A percentile compares a stretch with the other conserved stretches of the same genome.
These are phyloP conservation scores for Lactuca saligna DNA, from an alignment of 129 eudicot species.

Conservation along the genomic window DNA sequence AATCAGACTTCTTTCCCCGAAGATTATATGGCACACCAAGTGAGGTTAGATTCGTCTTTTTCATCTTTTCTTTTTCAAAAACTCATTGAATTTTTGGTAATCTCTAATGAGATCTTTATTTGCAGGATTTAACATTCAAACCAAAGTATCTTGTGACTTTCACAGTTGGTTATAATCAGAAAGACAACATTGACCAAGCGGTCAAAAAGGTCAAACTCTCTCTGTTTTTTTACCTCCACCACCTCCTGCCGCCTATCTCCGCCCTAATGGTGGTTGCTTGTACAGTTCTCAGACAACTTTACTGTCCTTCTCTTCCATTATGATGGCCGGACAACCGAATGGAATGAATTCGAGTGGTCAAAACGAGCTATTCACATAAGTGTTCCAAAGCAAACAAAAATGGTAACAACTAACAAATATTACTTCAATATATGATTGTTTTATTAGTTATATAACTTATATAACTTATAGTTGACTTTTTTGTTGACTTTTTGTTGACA, in stretches of 20 bases:
- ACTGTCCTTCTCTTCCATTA: conserved; percentile 85
- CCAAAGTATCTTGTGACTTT: conserved; percentile 89
- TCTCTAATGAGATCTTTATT: conserved; percentile 19
- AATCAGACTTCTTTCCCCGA: conserved; percentile 69
- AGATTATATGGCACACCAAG: conserved; percentile 73
- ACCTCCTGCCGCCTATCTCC: background rate
- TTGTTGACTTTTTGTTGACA: conserved; percentile 9
- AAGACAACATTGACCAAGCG: conserved; percentile 66
- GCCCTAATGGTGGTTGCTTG: conserved; percentile 15
- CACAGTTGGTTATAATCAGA: conserved; percentile 83
- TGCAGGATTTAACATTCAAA: conserved; percentile 65
- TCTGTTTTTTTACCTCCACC: background rate
- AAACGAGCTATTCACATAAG: conserved; percentile 79
- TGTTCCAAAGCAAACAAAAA: conserved; percentile 82
- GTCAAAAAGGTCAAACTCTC: conserved; percentile 62
- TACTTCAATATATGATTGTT: background rate
- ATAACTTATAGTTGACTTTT: background rate
- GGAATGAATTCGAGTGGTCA: conserved; percentile 96
- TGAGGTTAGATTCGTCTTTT: conserved; percentile 48
- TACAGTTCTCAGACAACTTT: conserved; percentile 82
- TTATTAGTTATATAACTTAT: background rate
- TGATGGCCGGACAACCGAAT: conserved; percentile 77
- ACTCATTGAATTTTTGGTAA: background rate
- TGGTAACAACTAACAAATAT: conserved; percentile 44
- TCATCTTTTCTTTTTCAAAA: background rate